Conservation (phyloP, 192 early-diverging fungal genomes). For the Coemansia sp. region DNA sequence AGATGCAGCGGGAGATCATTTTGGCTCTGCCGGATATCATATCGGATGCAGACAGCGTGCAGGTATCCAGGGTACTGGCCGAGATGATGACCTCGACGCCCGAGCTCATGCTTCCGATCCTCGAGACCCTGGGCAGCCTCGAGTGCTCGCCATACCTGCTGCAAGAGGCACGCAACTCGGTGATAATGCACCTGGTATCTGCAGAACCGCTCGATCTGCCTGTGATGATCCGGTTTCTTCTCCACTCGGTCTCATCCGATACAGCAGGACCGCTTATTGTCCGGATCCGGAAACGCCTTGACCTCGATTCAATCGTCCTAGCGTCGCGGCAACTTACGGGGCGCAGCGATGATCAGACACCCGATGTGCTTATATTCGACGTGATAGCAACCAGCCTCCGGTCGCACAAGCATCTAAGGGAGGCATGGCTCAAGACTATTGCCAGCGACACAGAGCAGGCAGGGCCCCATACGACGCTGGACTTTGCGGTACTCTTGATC, state of each 20-base stretch:
- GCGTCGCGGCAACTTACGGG: slow-evolving; percentile 10
- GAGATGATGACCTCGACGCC: slow-evolving; percentile 60
- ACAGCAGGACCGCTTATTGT: slow-evolving; percentile 19
- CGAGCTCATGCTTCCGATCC: slow-evolving; percentile 64
- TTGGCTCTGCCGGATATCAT: slow-evolving; percentile 72
- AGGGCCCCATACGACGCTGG: slow-evolving; percentile 48
- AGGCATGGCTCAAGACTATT: slow-evolving; percentile 70
- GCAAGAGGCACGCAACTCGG: slow-evolving; percentile 57
- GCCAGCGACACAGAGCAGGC: slow-evolving; percentile 37
- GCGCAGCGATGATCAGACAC: slow-evolving; percentile 15
- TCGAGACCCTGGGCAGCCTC: slow-evolving; percentile 73
- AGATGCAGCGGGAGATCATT: slow-evolving; percentile 75
- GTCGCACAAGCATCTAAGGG: slow-evolving; percentile 66
- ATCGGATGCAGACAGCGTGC: slow-evolving; percentile 66
- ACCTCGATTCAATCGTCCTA: slow-evolving; percentile 63
- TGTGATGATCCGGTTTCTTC: slow-evolving; percentile 69
- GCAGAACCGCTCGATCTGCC: slow-evolving; percentile 72
- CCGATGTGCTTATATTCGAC: slow-evolving; percentile 57
- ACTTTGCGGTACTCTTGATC: slow-evolving; percentile 48
- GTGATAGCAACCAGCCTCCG: slow-evolving; percentile 65
- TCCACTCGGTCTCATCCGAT: slow-evolving; percentile 62
- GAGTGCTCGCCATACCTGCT: slow-evolving; percentile 39
- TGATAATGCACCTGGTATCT: slow-evolving; percentile 62
- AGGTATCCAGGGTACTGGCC: slow-evolving; percentile 62
- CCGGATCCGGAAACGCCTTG: slow-evolving; percentile 61